Percentiles rank a stretch among this genome's conserved stretches.
phyloP scores from a whole-genome alignment of 257 asterid genomes.

The Solanum medicagineum region DNA sequence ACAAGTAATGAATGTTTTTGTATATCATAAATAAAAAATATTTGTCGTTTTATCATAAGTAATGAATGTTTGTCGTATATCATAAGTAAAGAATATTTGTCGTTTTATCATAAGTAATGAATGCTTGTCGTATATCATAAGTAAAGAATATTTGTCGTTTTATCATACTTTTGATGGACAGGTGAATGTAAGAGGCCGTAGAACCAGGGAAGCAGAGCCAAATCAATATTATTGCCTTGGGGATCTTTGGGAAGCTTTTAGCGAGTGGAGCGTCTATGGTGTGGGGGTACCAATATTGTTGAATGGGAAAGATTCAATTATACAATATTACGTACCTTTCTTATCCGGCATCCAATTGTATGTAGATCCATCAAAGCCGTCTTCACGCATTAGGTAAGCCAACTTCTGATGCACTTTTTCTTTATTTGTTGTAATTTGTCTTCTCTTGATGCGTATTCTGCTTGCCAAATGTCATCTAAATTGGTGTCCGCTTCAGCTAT shows the following conservation, averaged over 20 bases:
- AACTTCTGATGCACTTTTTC: not conserved
- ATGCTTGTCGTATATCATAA: not conserved
- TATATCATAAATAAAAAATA: not conserved
- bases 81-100: not conserved
- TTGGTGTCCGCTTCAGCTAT: not conserved
- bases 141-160: not conserved
- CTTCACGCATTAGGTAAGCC: constrained; percentile 30
- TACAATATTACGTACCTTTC: constrained; percentile 64
- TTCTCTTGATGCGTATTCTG: not conserved
- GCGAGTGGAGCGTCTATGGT: constrained; percentile 57
- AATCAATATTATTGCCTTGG: constrained; percentile 38
- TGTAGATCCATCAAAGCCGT: constrained; percentile 33
- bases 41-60: not conserved
- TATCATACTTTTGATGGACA: constrained; percentile 7
- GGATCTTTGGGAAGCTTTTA: constrained; percentile 57
- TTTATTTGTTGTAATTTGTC: not conserved
- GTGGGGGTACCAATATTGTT: constrained; percentile 54
- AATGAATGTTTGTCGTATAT: not conserved
- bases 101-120: not conserved
- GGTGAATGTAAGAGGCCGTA: constrained; percentile 21
- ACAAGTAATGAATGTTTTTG: not conserved
- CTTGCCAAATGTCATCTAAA: not conserved
- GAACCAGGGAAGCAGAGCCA: constrained; percentile 20
- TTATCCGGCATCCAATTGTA: constrained; percentile 79
- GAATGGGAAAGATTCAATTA: constrained; percentile 28